Evolutionary conservation across 2,329 filamentous ascomycete species (phyloP), one percentile per base, ranked within the genome.

Genomic region (Fusarium zealandicum): DNA sequence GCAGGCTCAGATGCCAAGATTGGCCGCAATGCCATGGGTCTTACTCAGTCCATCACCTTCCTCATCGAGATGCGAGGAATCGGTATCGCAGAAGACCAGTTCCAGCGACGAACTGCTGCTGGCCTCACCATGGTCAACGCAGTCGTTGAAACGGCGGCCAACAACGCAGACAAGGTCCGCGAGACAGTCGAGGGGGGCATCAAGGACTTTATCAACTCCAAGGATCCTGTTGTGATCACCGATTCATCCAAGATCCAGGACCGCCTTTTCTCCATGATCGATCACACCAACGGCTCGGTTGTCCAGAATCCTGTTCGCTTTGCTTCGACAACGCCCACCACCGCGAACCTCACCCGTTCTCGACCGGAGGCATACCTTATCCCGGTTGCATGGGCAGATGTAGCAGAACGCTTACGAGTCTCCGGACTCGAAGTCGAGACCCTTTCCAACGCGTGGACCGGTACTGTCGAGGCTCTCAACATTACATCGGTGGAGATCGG

Each of bases 21-120:
- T 6, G 70, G 69, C 1, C 66, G 69, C n/a, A 71, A 66, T 4
- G 59, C 69, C 1, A 64, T 72, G 22, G 69, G 63, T 3, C 38
- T 71, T 11, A 66, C 62, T 2, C 70, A 73, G 37, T 57, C 69
- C 4, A 50, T 73, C 27, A 65, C 69, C 1, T 69, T 73, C 37
- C 54, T 73, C 2, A 62, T 60, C 0, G 70, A 73, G 42, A 72
- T 66, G 14, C 61, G 70, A 32, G 70, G 70, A 1, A 72, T 72
- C 3, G 52, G 65, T 0, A 59, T 73, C 1, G 70, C 59, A 1
- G 61, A 70, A 36, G 69, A 73, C 16, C 63, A 73, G 25, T 73
- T 66, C 9, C 68, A 69, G 39, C 66, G 70, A 1, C 60, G 70
- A 22, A 67, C 68, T 0, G 69, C 69, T 0, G 54, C 69, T 1